Evolutionary conservation across 1,139 yeast species (phyloP).

Genomic region (Kurtzmaniella natalensis): DNA sequence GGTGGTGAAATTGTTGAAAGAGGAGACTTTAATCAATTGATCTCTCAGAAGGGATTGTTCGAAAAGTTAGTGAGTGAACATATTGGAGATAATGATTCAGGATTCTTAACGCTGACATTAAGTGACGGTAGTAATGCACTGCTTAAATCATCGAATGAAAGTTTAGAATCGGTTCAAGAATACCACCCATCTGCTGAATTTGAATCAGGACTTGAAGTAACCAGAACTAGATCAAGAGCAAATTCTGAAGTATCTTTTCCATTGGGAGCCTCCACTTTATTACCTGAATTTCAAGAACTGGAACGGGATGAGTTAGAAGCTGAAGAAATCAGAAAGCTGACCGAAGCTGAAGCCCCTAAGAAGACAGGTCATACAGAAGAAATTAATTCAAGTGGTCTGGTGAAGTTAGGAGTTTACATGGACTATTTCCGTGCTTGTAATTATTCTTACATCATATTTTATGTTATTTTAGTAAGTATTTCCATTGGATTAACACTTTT

Average conservation of each 20-base stretch:
- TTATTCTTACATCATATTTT: constrained; percentile 21
- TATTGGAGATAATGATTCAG: constrained; percentile 14
- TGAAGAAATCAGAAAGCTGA: background rate
- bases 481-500: constrained; percentile 20
- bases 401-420: constrained; percentile 27
- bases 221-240: background rate
- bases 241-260: too few species aligned
- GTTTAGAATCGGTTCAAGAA: constrained; percentile 1
- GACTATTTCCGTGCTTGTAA: constrained; percentile 36
- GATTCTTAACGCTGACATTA: constrained; percentile 12
- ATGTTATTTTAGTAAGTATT: constrained; percentile 18
- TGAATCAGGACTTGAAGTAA: background rate
- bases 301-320: background rate
- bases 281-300: background rate
- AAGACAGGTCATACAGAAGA: constrained; percentile 29
- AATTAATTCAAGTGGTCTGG: constrained; percentile 26
- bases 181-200: constrained; percentile 9
- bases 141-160: background rate
- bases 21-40: constrained; percentile 27
- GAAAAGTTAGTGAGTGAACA: constrained; percentile 23
- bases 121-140: constrained; percentile 2
- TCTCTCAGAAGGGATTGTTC: constrained; percentile 17
- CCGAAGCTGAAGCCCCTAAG: constrained; percentile 6
- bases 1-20: constrained; percentile 26
- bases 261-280: background rate